Evolutionary conservation across 306 rosid species (phyloP), one percentile per base, ranked within the genome.

Genomic region (Quercus agrifolia): DNA sequence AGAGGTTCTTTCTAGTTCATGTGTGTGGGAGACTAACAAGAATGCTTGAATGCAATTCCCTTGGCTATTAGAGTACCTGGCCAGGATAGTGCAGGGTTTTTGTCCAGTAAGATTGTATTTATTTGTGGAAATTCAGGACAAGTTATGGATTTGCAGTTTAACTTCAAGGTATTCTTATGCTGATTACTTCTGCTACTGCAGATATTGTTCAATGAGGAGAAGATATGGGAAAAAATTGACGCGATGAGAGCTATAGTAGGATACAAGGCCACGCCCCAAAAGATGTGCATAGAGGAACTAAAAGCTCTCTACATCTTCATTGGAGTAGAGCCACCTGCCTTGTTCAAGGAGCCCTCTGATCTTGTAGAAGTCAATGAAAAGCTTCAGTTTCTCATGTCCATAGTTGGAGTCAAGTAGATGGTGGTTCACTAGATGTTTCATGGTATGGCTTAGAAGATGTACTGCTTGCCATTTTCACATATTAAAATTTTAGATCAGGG

Each of bases 381-480:
- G 28, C 91, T 92, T 61, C 89, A 81, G 46, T 80, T 90, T 73
- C 98, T 95, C 81, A 90, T 85, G 98, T 82, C 97, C 86, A 84
- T 95, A 8, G 85, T 92, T 46, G 98, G 98, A 77, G 84, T 92
- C 19, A 90, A 89, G 78, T 79, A 80, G n/a, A 28, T 66, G n/a
- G 20, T 9, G 25, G 66, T 75, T 73, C 72, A 75, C 54, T 68
- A 5, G 69, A 57, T 31, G 33, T 44, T 41, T 44, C 18, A 49
- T 46, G 51, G 38, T 30, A 31, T 70, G 5, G 41, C 51, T 44
- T 14, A 10, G 51, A 44, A 8, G 51, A 44, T 44, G 49, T 41
- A 41, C 49, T 41, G 51, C 51, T 44, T 44, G 51, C 51, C 11
- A 44, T 44, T 44, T 9, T 14, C 14, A 44, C 13, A 44, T 44